These are phyloP conservation scores for Nidula niveotomentosa DNA, from an alignment of 1,284 basidiomycete species.

Conservation along the genomic window DNA sequence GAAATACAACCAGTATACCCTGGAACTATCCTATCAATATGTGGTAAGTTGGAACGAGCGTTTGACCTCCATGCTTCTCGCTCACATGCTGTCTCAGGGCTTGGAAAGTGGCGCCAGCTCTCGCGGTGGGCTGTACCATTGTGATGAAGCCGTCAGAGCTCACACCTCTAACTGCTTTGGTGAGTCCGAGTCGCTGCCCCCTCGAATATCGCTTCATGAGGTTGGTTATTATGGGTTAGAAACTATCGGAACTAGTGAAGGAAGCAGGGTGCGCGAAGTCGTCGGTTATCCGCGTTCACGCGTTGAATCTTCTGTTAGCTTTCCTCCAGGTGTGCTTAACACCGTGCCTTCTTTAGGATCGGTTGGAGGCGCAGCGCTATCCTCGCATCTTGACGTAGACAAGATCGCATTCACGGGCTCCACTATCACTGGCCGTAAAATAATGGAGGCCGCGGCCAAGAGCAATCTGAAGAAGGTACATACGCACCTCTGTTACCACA, in stretches of 20 bases:
- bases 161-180: constrained; percentile 75
- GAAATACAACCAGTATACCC: too few relatives aligned
- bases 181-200: constrained; percentile 52
- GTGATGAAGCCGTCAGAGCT: constrained; percentile 91
- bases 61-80: too few relatives aligned
- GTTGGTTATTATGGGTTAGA: constrained; percentile 34
- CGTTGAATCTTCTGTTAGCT: constrained; percentile 56
- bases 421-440: constrained; percentile 79
- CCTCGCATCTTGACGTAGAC: constrained; percentile 60
- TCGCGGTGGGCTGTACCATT: constrained; percentile 81
- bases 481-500: background rate
- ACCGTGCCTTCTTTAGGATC: constrained; percentile 77
- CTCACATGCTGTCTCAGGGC: constrained; percentile 15
- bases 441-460: constrained; percentile 81
- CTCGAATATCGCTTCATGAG: too few relatives aligned
- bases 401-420: constrained; percentile 77
- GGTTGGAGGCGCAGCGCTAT: constrained; percentile 54
- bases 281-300: constrained; percentile 40
- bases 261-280: constrained; percentile 66
- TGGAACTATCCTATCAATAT: constrained; percentile 48
- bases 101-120: constrained; percentile 86
- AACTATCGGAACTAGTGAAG: constrained; percentile 77
- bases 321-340: constrained; percentile 71
- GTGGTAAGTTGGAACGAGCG: constrained; percentile 16
- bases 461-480: constrained; percentile 74